These are phyloP conservation scores for Candida peoriensis DNA, from an alignment of 805 yeast genomes.

Conservation along the genomic window DNA sequence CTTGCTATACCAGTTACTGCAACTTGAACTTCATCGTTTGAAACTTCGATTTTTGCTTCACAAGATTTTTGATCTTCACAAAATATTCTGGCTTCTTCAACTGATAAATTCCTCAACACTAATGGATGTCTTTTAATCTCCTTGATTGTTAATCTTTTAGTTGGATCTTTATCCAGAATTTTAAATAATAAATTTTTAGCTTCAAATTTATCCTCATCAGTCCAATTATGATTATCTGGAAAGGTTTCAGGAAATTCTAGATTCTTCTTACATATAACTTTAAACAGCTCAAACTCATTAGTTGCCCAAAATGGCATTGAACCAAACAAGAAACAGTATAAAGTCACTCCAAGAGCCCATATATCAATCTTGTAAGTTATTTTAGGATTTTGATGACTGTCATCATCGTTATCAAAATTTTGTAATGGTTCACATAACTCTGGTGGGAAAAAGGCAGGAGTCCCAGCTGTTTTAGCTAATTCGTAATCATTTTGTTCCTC, in stretches of 20 bases:
- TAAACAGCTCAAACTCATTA: slow-evolving; percentile 80
- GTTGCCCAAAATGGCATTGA: slow-evolving; percentile 84
- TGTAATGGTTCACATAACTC: slow-evolving; percentile 66
- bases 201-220: slow-evolving; percentile 35
- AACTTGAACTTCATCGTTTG: slow-evolving; percentile 62
- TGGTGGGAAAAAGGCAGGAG: slow-evolving; percentile 96
- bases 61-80: slow-evolving; percentile 24
- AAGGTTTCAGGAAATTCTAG: slow-evolving; percentile 54
- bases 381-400: slow-evolving; percentile 32
- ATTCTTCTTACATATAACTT: slow-evolving; percentile 63
- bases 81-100: slow-evolving; percentile 18
- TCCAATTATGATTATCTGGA: slow-evolving; percentile 34
- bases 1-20: slow-evolving; percentile 83
- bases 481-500: slow-evolving; percentile 69
- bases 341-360: slow-evolving; percentile 96
- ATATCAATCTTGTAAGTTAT: slow-evolving; percentile 85
- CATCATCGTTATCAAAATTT: slow-evolving; percentile 13
- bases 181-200: slow-evolving; percentile 53
- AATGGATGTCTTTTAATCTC: slow-evolving; percentile 80
- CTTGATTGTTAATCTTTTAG: slow-evolving; percentile 57
- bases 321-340: slow-evolving; percentile 85
- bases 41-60: slow-evolving; percentile 43
- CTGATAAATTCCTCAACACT: slow-evolving; percentile 38
- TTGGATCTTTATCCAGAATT: slow-evolving; percentile 67
- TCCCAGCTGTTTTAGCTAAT: slow-evolving; percentile 93